These are phyloP conservation scores for Ustilago crameri DNA, from an alignment of 1,284 basidiomycete species.

Conservation along the genomic window DNA sequence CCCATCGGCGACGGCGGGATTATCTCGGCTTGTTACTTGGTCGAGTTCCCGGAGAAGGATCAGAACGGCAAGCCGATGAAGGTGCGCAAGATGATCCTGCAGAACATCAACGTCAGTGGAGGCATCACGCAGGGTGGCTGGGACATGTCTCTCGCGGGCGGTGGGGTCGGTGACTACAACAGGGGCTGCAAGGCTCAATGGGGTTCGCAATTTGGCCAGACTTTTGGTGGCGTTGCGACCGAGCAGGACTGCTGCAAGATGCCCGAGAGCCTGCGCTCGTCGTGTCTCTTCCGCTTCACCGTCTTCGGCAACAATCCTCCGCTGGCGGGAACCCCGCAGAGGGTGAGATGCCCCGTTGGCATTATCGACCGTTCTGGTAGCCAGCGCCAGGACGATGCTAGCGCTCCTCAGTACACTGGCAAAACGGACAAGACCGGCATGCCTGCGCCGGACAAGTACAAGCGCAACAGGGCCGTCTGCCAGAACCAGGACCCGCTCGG, in stretches of 20 bases:
- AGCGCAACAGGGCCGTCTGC: slow-evolving; percentile 32
- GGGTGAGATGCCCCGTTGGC: slow-evolving; percentile 30
- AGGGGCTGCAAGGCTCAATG: slow-evolving; percentile 35
- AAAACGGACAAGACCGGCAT: slow-evolving; percentile 28
- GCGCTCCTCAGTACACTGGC: slow-evolving; percentile 10
- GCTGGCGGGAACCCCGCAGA: slow-evolving; percentile 15
- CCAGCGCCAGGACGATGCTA: slow-evolving; percentile 37
- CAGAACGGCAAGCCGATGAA: slow-evolving; percentile 30
- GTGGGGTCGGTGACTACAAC: slow-evolving; percentile 32
- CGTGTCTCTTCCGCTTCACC: slow-evolving; percentile 33
- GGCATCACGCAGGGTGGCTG: slow-evolving; percentile 21
- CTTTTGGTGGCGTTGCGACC: slow-evolving; percentile 24
- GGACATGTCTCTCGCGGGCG: slow-evolving; percentile 36
- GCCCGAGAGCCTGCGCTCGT: slow-evolving; percentile 23
- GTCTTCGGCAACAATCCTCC: slow-evolving; percentile 30
- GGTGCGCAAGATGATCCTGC: slow-evolving; percentile 35
- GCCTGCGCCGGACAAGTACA: slow-evolving; percentile 34
- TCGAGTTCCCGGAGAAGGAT: slow-evolving; percentile 26
- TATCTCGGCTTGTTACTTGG: slow-evolving; percentile 30
- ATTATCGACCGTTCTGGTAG: slow-evolving; percentile 35
- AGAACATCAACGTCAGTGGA: slow-evolving; percentile 42
- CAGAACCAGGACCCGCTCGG: slow-evolving; percentile 34
- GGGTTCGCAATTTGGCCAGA: slow-evolving; percentile 24
- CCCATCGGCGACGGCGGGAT: slow-evolving; percentile 20
- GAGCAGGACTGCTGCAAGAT: slow-evolving; percentile 29